Percentiles rank a stretch among this genome's conserved stretches.
Conservation (phyloP, 1,284 basidiomycete species). For the Caloboletus firmus region DNA sequence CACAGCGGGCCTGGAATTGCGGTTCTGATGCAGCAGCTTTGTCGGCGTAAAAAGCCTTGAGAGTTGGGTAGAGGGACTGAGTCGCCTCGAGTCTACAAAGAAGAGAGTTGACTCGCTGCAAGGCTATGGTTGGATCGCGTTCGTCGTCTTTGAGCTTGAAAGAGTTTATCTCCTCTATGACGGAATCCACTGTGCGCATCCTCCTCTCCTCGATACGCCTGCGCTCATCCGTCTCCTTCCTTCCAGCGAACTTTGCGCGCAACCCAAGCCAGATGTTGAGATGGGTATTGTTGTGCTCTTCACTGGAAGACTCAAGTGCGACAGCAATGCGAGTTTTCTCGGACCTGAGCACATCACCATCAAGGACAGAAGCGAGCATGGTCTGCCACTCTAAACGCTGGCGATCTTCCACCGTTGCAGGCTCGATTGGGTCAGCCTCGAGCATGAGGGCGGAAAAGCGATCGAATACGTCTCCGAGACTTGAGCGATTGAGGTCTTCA, state of each 20-base stretch:
- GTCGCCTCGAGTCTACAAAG: constrained; percentile 82
- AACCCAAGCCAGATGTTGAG: constrained; percentile 87
- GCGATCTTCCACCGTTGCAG: constrained; percentile 67
- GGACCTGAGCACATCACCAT: constrained; percentile 89
- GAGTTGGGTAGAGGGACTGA: constrained; percentile 84
- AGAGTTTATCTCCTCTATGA: constrained; percentile 79
- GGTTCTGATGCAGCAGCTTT: constrained; percentile 68
- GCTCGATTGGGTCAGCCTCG: constrained; percentile 60
- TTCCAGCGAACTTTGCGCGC: constrained; percentile 81
- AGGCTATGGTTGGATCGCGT: constrained; percentile 50
- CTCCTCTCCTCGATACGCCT: constrained; percentile 81
- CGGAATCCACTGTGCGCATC: constrained; percentile 74
- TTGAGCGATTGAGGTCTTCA: constrained; percentile 52
- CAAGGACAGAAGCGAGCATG: constrained; percentile 89
- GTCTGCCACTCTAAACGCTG: constrained; percentile 93
- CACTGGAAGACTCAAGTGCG: constrained; percentile 63
- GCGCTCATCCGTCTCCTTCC: constrained; percentile 82
- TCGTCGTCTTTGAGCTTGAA: constrained; percentile 59
- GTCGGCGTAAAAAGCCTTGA: constrained; percentile 78
- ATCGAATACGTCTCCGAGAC: constrained; percentile 51
- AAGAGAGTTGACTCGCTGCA: constrained; percentile 71
- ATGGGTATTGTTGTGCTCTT: constrained; percentile 68
- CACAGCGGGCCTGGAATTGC: constrained; percentile 75
- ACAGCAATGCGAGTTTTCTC: constrained; percentile 89
- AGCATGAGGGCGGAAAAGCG: constrained; percentile 52